Conservation (phyloP, 1,284 basidiomycete species). For the Naganishia cerealis region DNA sequence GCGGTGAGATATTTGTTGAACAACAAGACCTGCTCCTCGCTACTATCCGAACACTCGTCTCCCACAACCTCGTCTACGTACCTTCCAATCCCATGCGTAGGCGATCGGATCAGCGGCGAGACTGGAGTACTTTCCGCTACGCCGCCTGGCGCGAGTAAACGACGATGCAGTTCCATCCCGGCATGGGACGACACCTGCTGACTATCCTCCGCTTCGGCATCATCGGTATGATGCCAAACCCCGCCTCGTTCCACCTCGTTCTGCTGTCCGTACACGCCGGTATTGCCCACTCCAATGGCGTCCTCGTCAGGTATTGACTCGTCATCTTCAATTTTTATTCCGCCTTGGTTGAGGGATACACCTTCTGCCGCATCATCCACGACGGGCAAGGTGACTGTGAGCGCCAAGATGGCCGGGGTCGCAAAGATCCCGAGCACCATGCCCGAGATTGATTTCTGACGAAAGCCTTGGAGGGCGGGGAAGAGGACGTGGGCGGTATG, state of each 20-base stretch:
- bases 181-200: conserved; percentile 36
- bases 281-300: conserved; percentile 59
- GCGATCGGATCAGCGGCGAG: not conserved
- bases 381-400: conserved; percentile 89
- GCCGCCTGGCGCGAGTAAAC: conserved; percentile 10
- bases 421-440: conserved; percentile 76
- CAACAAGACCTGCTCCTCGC: conserved; percentile 50
- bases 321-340: conserved; percentile 41
- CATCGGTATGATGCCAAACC: conserved; percentile 14
- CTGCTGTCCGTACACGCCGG: not conserved
- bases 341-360: conserved; percentile 41
- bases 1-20: conserved; percentile 82
- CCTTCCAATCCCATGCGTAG: conserved; percentile 45
- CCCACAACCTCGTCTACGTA: conserved; percentile 64
- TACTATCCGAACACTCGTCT: conserved; percentile 54
- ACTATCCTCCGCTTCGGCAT: conserved; percentile 38
- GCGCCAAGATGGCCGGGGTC: conserved; percentile 76
- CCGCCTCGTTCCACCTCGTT: conserved; percentile 5
- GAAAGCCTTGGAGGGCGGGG: conserved; percentile 78
- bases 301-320: conserved; percentile 43
- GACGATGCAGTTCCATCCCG: conserved; percentile 48
- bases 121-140: conserved; percentile 26
- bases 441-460: conserved; percentile 69
- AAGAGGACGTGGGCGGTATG: conserved; percentile 68
- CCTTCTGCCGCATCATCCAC: conserved; percentile 59